Base-by-base conservation (phyloP, 306 rosid species). In the Vachellia pachyceras region DNA sequence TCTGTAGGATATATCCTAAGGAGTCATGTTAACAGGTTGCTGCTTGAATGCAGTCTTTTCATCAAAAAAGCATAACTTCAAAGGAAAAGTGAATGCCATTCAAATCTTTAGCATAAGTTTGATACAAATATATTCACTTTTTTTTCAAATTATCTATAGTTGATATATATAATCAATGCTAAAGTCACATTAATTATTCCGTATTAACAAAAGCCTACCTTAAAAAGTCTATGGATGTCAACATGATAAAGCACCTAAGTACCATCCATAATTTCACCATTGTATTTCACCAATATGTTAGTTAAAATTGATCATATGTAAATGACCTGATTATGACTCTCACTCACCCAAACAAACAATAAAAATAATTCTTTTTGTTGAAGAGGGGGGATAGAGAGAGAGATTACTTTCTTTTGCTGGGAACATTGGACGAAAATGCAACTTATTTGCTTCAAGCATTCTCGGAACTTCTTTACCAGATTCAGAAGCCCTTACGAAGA, bases 1-100 rank as follows among this genome's bases (percentile, higher is more conserved):
- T 58, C 72, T 52, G 44, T 45, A 33, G 63, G 23, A 61, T 65
- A 75, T 36, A 69, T 88, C 82, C 42, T 49, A n/a, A 18, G 33
- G 22, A 40, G 20, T 35, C 78, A n/a, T 14, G 42, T 36, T 7
- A 65, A 65, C n/a, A 14, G 10, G 71, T 20, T 18, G 1, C 25
- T 37, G 46, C 3, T 14, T 33, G 15, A 64, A 35, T 2, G 12
- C n/a, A 64, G 37, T 66, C 25, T 15, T 66, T 66, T 39, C 45
- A 66, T 44, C 71, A 66, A 37, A 66, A 66, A 66, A 66, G 13
- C 45, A 66, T 41, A 14, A 36, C 3, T 66, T 36, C 18, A 18
- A 66, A 35, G 42, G 22, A 17, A 35, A 14, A 17, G 6, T 7
- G 18, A 37, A 66, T 37, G 22, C 69, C 7, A 64, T 64, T 64